Evolutionary conservation across 495 filamentous ascomycete species (phyloP).

Genomic region (Daldinia decipiens): DNA sequence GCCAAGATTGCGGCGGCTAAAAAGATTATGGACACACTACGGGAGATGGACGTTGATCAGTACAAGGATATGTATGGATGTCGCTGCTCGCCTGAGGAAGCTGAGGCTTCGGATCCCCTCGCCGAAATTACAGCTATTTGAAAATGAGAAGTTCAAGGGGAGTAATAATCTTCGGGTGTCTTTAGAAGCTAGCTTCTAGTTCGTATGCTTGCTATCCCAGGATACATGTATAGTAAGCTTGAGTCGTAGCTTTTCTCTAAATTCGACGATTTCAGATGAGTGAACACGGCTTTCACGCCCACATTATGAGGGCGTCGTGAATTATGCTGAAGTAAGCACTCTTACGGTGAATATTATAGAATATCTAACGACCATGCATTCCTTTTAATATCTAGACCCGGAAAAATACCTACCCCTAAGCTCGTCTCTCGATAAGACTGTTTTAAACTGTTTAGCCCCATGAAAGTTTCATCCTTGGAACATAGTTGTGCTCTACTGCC

Average conservation of each 20-base stretch:
- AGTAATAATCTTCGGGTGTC: background rate
- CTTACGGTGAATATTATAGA: background rate
- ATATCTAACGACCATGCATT: too few species aligned
- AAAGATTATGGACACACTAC: constrained; percentile 67
- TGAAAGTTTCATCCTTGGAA: too few species aligned
- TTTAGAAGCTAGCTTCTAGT: background rate
- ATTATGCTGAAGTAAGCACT: background rate
- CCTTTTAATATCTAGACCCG: too few species aligned
- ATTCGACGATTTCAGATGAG: background rate
- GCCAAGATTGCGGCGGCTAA: constrained; percentile 80
- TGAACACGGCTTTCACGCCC: background rate
- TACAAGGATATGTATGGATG: constrained; percentile 72
- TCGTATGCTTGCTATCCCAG: background rate
- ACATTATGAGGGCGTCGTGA: background rate
- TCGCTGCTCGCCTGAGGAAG: constrained; percentile 58
- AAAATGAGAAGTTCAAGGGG: background rate
- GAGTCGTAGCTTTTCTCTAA: background rate
- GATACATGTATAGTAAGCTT: background rate
- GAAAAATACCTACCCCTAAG: too few species aligned
- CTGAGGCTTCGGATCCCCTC: constrained; percentile 20
- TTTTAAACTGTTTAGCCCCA: too few species aligned
- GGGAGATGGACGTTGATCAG: constrained; percentile 65
- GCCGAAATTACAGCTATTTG: constrained; percentile 36
- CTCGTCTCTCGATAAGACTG: too few species aligned
- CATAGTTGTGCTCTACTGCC: too few species aligned